These are phyloP conservation scores for Chlamydomonas sphaeroides DNA, from an alignment of 139 green algal genomes.

Conservation along the genomic window DNA sequence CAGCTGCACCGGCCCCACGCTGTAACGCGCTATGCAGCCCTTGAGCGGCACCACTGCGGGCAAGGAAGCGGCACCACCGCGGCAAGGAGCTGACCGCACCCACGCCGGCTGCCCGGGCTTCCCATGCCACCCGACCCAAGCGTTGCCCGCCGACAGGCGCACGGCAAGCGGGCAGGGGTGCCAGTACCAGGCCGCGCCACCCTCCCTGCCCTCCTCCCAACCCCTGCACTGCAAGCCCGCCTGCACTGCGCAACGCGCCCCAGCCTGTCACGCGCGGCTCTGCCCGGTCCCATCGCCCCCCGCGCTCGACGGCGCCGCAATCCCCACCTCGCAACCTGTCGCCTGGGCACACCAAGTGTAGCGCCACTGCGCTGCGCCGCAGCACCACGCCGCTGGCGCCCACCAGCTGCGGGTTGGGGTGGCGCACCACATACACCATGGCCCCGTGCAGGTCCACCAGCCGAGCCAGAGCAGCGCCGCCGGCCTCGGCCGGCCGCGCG, in stretches of 20 bases:
- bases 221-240: too few relatives aligned
- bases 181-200: too few relatives aligned
- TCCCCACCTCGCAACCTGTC: conserved; percentile 1
- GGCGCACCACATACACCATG: conserved; percentile 5
- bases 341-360: conserved; percentile 2
- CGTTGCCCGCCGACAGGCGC: too few relatives aligned
- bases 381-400: conserved; percentile 9
- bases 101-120: not conserved
- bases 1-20: not conserved
- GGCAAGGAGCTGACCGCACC: too few relatives aligned
- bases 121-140: too few relatives aligned
- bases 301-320: not conserved
- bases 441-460: conserved; percentile 19
- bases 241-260: too few relatives aligned
- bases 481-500: too few relatives aligned
- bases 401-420: conserved; percentile 12
- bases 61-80: not conserved
- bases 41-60: conserved; percentile 21
- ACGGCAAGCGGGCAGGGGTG: too few relatives aligned
- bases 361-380: not conserved
- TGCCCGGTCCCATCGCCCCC: not conserved
- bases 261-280: too few relatives aligned
- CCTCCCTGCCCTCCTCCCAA: too few relatives aligned
- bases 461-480: not conserved
- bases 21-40: not conserved